A percentile compares a stretch with the other conserved stretches of the same genome.
Conservation (phyloP, 2,329 filamentous ascomycete genomes). For the Diaporthe nobilis region DNA sequence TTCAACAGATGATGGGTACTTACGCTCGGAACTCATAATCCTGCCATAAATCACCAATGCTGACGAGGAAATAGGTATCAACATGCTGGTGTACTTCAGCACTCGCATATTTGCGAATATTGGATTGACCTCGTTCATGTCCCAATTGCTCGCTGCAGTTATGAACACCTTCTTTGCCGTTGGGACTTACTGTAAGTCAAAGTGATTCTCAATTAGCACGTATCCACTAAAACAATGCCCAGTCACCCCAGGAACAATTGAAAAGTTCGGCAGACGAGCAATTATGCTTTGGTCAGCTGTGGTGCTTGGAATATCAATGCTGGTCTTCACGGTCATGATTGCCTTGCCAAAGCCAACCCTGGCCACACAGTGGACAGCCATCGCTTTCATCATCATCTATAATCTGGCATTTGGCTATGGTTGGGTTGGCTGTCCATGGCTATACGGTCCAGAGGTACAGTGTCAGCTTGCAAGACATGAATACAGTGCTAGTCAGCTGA, state of each 20-base stretch:
- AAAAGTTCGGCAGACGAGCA: not conserved
- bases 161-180: constrained; percentile 7
- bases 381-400: constrained; percentile 5
- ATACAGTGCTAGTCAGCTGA: not conserved
- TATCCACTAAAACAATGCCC: fast-evolving
- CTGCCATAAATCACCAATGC: not conserved
- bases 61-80: not conserved
- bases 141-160: not conserved
- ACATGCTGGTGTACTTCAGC: constrained; percentile 14
- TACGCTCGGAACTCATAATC: fast-evolving
- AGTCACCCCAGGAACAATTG: constrained; percentile 8
- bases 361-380: constrained; percentile 4
- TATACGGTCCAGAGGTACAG: not conserved
- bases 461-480: fast-evolving
- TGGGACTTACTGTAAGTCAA: not conserved
- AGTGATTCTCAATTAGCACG: fast-evolving
- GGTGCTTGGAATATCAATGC: not conserved
- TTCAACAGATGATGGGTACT: constrained; percentile 22
- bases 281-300: constrained; percentile 26
- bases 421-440: constrained; percentile 6
- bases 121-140: not conserved
- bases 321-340: constrained; percentile 14
- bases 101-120: constrained; percentile 20
- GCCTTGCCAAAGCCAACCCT: constrained; percentile 12
- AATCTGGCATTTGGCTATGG: constrained; percentile 1